Evolutionary conservation across 495 filamentous ascomycete genomes (phyloP).

Genomic region (Cryomyces minteri): DNA sequence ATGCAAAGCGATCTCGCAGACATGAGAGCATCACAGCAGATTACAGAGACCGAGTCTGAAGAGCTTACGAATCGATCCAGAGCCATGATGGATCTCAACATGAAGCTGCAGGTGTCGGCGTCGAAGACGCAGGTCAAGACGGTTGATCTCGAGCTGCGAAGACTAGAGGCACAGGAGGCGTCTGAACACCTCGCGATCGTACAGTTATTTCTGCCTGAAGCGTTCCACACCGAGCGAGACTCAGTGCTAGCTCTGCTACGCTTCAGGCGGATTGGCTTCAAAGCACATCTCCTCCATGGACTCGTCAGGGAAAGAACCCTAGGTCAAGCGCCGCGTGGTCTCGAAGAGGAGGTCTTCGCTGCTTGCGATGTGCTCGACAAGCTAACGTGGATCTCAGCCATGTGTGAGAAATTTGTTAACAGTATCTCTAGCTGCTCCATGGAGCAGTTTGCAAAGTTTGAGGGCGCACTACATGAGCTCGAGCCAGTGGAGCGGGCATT

Average conservation of each 20-base stretch:
- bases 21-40: conserved; percentile 74
- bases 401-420: conserved; percentile 70
- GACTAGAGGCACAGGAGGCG: conserved; percentile 80
- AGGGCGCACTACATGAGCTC: conserved; percentile 67
- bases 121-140: conserved; percentile 84
- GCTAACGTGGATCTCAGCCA: conserved; percentile 61
- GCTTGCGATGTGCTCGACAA: conserved; percentile 70
- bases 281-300: conserved; percentile 58
- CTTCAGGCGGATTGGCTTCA: conserved; percentile 79
- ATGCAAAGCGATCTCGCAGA: conserved; percentile 80
- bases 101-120: conserved; percentile 77
- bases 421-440: conserved; percentile 56
- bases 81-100: conserved; percentile 89
- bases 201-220: conserved; percentile 76
- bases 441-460: conserved; percentile 57
- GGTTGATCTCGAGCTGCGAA: conserved; percentile 74
- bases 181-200: conserved; percentile 75
- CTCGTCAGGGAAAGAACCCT: conserved; percentile 64
- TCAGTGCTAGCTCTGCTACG: conserved; percentile 70
- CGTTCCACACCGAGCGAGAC: conserved; percentile 58
- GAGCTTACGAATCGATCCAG: conserved; percentile 69
- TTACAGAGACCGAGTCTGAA: conserved; percentile 81
- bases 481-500: conserved; percentile 83
- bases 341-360: conserved; percentile 56
- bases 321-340: conserved; percentile 29